These are phyloP conservation scores for Hemisphaericaspora lyxosophila DNA, from an alignment of 1,139 yeast genomes.

Conservation along the genomic window DNA sequence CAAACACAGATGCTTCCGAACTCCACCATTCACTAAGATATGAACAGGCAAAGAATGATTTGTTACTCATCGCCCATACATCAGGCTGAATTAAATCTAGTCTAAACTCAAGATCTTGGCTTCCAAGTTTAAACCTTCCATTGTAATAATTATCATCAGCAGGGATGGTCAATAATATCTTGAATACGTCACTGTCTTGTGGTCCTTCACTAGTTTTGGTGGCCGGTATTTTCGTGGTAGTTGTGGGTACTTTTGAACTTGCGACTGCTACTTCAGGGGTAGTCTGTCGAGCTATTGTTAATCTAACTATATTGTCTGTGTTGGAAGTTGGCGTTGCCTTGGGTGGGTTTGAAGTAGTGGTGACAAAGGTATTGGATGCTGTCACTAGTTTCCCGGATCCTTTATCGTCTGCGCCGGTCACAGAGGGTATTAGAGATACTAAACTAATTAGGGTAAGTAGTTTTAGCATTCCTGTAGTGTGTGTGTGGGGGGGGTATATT, in stretches of 20 bases:
- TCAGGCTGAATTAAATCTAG: constrained; percentile 38
- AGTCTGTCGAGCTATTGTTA: constrained; percentile 14
- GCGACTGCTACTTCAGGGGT: constrained; percentile 11
- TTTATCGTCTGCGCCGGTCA: not conserved
- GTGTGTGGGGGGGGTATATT: not conserved
- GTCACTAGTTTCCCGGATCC: not conserved
- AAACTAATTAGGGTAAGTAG: too few relatives aligned
- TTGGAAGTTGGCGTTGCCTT: constrained; percentile 5
- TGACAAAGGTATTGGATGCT: constrained; percentile 1
- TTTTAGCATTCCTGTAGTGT: not conserved
- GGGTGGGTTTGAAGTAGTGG: not conserved
- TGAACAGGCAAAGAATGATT: constrained; percentile 24
- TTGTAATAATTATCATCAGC: constrained; percentile 18
- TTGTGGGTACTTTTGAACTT: constrained; percentile 6
- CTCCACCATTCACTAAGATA: constrained; percentile 22
- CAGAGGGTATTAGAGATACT: not conserved
- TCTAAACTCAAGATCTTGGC: constrained; percentile 21
- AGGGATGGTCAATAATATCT: constrained; percentile 21
- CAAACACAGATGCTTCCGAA: constrained; percentile 15
- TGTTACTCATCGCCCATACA: constrained; percentile 35
- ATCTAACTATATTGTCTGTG: constrained; percentile 6
- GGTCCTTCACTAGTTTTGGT: constrained; percentile 18
- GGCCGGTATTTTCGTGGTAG: constrained; percentile 12
- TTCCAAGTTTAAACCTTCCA: constrained; percentile 13
- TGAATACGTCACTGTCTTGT: constrained; percentile 19